phyloP scores from a whole-genome alignment of 2,329 filamentous ascomycete species.

The Helotiales sp. region DNA sequence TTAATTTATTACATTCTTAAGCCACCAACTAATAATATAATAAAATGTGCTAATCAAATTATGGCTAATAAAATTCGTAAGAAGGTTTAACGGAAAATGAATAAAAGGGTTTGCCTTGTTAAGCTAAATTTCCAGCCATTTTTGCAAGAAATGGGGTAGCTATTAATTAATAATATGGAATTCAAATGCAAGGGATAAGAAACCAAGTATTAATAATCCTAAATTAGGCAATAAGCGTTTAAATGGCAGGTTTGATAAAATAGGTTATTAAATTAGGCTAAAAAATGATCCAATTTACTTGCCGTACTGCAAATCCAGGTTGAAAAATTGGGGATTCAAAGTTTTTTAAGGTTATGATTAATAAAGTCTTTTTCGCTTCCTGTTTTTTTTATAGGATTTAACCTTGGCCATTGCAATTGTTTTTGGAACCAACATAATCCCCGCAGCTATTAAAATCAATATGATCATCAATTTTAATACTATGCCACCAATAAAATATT shows the following conservation, averaged over 20 bases:
- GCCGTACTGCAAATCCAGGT: neutral
- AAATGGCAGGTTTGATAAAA: neutral
- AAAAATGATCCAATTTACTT: neutral
- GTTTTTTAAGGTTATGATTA: neutral
- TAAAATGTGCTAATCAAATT: slow-evolving; percentile 19
- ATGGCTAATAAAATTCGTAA: slow-evolving; percentile 14
- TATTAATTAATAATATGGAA: slow-evolving; percentile 10
- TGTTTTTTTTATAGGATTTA: neutral
- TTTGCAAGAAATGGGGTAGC: neutral
- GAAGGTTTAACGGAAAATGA: slow-evolving; percentile 18
- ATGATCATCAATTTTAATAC: neutral
- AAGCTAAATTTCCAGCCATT: slow-evolving; percentile 29
- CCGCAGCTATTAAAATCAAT: neutral
- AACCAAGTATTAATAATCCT: neutral
- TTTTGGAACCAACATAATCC: neutral
- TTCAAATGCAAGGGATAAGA: slow-evolving; percentile 22
- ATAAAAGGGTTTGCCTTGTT: slow-evolving; percentile 23
- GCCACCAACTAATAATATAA: slow-evolving; percentile 8
- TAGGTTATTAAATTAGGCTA: slow-evolving; percentile 1
- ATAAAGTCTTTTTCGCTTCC: neutral
- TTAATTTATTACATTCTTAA: neutral
- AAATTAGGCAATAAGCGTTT: neutral
- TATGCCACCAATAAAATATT: neutral
- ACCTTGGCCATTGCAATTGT: neutral
- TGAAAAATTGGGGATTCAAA: neutral